Conservation (phyloP, 257 asterid species). For the Jacaranda mimosifolia region DNA sequence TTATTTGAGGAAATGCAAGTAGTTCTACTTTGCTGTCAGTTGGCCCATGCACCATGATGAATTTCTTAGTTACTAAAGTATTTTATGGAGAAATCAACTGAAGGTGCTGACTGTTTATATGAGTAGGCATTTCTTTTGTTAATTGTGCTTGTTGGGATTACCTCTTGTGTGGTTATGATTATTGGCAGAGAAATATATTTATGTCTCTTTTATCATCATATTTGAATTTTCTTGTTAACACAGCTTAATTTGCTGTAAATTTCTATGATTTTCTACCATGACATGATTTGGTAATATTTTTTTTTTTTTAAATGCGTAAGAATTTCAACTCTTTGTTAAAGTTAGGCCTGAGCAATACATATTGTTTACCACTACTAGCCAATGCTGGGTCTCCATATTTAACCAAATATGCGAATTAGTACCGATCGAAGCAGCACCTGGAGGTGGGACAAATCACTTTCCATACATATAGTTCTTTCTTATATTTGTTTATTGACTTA, state of each 20-base stretch:
- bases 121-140: too few species aligned
- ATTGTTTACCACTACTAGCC: too few species aligned
- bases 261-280: neutral
- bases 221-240: neutral
- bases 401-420: neutral
- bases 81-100: too few species aligned
- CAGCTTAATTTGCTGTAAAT: neutral
- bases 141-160: neutral
- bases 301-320: too few species aligned
- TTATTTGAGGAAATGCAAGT: too few species aligned
- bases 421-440: neutral
- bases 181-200: neutral
- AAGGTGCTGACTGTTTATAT: too few species aligned
- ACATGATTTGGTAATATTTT: neutral
- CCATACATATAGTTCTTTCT: neutral
- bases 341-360: too few species aligned
- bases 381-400: neutral
- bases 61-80: too few species aligned
- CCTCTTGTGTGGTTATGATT: neutral
- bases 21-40: too few species aligned
- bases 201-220: neutral
- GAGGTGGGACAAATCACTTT: too few species aligned
- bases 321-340: neutral
- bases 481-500: neutral
- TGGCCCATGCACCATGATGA: too few species aligned